Conservation (phyloP, 1,284 basidiomycete genomes). For the Melanopsichium pennsylvanicum region DNA sequence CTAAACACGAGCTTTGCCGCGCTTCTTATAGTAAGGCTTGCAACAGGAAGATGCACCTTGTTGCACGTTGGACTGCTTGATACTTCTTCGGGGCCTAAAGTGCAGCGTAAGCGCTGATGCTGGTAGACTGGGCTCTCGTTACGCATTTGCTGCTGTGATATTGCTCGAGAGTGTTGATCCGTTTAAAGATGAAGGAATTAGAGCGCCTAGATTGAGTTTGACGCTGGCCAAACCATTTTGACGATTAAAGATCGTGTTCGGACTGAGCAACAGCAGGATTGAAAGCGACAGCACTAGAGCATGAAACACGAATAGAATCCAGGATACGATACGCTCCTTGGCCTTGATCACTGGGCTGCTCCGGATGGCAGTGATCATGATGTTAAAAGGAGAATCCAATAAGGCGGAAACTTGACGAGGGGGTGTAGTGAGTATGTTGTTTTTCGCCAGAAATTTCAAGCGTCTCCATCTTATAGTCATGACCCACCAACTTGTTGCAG, state of each 20-base stretch:
- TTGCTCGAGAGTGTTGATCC: not conserved
- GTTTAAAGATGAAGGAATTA: not conserved
- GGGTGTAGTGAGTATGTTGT: too few species aligned
- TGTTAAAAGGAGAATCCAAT: not conserved
- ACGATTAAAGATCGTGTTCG: slow-evolving; percentile 18
- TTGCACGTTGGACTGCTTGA: too few species aligned
- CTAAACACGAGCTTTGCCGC: too few species aligned
- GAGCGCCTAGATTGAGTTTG: slow-evolving; percentile 4
- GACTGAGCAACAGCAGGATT: slow-evolving; percentile 22
- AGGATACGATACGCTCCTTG: slow-evolving; percentile 27
- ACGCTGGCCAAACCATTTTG: slow-evolving; percentile 31
- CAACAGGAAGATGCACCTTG: too few species aligned
- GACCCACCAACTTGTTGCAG: too few species aligned
- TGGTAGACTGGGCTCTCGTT: not conserved
- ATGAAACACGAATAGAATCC: slow-evolving; percentile 25
- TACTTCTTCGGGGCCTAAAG: too few species aligned
- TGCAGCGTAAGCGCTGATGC: too few species aligned
- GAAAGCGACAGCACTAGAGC: slow-evolving; percentile 10
- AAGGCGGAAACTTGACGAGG: not conserved
- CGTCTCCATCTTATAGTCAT: too few species aligned
- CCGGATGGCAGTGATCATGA: slow-evolving; percentile 15
- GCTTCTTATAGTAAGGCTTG: too few species aligned
- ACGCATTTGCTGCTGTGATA: not conserved
- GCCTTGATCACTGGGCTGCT: not conserved
- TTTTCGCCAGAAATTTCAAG: too few species aligned